Evolutionary conservation across 352 stramenopile species (phyloP).

Genomic region (Peronosclerospora sorghi): DNA sequence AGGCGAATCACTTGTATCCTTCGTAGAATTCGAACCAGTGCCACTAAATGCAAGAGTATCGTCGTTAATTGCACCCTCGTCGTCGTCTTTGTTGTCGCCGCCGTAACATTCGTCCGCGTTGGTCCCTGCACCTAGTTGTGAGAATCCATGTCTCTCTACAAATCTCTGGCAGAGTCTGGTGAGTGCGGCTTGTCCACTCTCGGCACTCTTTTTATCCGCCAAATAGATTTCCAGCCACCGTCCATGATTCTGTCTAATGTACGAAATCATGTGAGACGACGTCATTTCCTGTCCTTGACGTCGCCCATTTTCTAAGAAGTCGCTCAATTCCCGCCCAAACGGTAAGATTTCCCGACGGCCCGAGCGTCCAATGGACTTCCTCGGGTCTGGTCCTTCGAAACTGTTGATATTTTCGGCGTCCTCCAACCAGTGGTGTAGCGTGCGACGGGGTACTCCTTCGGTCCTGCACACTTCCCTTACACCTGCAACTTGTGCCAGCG

Average conservation of each 20-base stretch:
- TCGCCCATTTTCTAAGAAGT: slow-evolving; percentile 20
- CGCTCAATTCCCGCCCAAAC: slow-evolving; percentile 19
- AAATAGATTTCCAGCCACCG: slow-evolving; percentile 28
- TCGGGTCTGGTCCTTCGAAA: slow-evolving; percentile 24
- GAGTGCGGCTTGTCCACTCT: slow-evolving; percentile 32
- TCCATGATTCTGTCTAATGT: slow-evolving; percentile 22
- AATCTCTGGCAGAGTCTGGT: slow-evolving; percentile 29
- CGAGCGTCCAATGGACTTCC: slow-evolving; percentile 33
- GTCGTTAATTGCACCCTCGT: neutral
- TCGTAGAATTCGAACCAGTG: neutral
- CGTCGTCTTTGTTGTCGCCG: neutral
- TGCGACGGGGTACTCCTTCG: slow-evolving; percentile 26
- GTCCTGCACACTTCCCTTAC: slow-evolving; percentile 28
- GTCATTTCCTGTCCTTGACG: slow-evolving; percentile 20
- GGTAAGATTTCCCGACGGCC: slow-evolving; percentile 28
- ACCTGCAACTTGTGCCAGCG: slow-evolving; percentile 20
- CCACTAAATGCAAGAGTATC: neutral
- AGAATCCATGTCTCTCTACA: slow-evolving; percentile 26
- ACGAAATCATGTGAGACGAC: slow-evolving; percentile 34
- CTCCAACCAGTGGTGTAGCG: slow-evolving; percentile 30
- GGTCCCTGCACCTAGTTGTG: neutral
- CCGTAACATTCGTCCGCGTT: neutral
- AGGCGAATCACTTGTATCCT: neutral
- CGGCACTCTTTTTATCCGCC: slow-evolving; percentile 28
- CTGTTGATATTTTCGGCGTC: slow-evolving; percentile 36